These are phyloP conservation scores for Dryadomyces sulphureus DNA, from an alignment of 2,329 filamentous ascomycete species.

Conservation along the genomic window DNA sequence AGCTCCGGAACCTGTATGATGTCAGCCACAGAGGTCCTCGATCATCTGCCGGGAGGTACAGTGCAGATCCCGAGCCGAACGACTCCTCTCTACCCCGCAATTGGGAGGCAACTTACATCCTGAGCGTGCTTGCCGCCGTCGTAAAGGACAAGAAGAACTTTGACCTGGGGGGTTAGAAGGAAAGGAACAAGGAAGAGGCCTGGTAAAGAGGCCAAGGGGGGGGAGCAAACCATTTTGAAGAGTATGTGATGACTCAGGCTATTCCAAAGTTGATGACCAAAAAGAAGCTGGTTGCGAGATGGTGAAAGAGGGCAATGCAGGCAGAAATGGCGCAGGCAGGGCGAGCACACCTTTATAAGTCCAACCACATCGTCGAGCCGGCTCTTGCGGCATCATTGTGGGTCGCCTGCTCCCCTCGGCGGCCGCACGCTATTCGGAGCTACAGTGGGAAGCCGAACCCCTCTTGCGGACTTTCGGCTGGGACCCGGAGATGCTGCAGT, in stretches of 20 bases:
- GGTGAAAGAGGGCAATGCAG: too few relatives aligned
- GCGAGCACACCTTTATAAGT: neutral
- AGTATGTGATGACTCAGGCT: too few relatives aligned
- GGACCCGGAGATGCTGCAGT: neutral
- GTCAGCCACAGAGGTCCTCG: too few relatives aligned
- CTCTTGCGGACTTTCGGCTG: neutral
- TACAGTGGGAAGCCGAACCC: neutral
- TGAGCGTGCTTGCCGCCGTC: slow-evolving; percentile 81
- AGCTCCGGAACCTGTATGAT: slow-evolving; percentile 56
- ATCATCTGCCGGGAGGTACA: too few relatives aligned
- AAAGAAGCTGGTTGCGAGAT: too few relatives aligned
- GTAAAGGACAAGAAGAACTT: slow-evolving; percentile 88
- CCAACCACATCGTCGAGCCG: neutral
- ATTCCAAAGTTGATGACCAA: too few relatives aligned
- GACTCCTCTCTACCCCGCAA: too few relatives aligned
- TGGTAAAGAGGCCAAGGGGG: neutral
- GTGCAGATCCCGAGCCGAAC: too few relatives aligned
- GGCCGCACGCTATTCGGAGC: neutral
- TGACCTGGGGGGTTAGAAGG: slow-evolving; percentile 57
- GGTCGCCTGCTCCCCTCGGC: neutral
- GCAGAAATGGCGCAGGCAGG: too few relatives aligned
- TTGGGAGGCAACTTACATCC: slow-evolving; percentile 44
- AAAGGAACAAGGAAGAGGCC: too few relatives aligned
- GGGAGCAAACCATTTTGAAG: neutral
- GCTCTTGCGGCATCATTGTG: neutral